phyloP scores from a whole-genome alignment of 2,329 filamentous ascomycete species.

The Apiospora hydei region DNA sequence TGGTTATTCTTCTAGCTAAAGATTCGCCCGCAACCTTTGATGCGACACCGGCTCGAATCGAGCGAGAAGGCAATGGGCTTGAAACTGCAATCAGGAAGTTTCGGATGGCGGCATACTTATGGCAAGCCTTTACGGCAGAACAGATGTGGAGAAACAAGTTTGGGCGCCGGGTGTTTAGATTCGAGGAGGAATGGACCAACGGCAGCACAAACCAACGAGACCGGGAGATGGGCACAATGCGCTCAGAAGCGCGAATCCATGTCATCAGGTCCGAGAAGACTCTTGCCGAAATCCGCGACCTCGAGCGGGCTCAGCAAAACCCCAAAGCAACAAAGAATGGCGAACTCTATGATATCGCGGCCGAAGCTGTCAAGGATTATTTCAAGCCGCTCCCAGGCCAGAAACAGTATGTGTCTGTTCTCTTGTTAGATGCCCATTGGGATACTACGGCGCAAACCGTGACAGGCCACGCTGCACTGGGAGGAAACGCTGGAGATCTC shows the following conservation, averaged over 20 bases:
- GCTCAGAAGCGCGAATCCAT: slow-evolving; percentile 91
- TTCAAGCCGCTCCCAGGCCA: slow-evolving; percentile 79
- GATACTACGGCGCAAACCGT: slow-evolving; percentile 75
- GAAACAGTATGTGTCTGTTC: slow-evolving; percentile 85
- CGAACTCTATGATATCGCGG: slow-evolving; percentile 79
- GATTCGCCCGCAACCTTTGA: slow-evolving; percentile 90
- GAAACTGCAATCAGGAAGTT: slow-evolving; percentile 88
- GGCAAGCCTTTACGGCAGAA: slow-evolving; percentile 96
- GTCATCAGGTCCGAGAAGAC: slow-evolving; percentile 85
- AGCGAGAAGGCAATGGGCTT: slow-evolving; percentile 82
- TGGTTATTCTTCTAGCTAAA: slow-evolving; percentile 86
- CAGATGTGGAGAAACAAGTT: slow-evolving; percentile 93
- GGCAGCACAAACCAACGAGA: slow-evolving; percentile 83
- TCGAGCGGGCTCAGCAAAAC: slow-evolving; percentile 82
- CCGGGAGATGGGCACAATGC: slow-evolving; percentile 72
- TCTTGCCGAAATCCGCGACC: slow-evolving; percentile 79
- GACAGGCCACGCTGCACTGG: slow-evolving; percentile 83
- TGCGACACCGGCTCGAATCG: slow-evolving; percentile 75
- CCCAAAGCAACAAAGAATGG: slow-evolving; percentile 71
- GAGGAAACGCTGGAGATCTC: slow-evolving; percentile 74
- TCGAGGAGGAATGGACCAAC: slow-evolving; percentile 93
- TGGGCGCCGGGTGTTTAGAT: slow-evolving; percentile 84
- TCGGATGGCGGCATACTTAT: slow-evolving; percentile 92
- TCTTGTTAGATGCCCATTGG: slow-evolving; percentile 91
- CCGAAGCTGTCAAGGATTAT: slow-evolving; percentile 78